Conservation (phyloP, 768 basidiomycete species). For the Pulveroboletus sp. region DNA sequence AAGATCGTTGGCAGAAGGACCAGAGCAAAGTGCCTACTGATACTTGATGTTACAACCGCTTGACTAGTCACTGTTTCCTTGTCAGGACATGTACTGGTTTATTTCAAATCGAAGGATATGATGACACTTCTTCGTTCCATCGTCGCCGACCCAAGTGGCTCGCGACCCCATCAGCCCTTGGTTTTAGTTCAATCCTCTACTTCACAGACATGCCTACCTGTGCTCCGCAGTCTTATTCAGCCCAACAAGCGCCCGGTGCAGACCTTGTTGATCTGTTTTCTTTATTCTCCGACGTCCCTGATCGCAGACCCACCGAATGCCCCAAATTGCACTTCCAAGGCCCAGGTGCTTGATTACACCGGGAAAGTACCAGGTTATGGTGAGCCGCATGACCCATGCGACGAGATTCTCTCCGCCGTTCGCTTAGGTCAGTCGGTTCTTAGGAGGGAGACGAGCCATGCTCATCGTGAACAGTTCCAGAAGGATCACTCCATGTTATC, state of each 20-base stretch:
- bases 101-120: neutral
- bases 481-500: slow-evolving; percentile 54
- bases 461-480: slow-evolving; percentile 31
- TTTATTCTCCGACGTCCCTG: slow-evolving; percentile 50
- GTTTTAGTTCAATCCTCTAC: slow-evolving; percentile 57
- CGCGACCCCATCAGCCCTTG: slow-evolving; percentile 38
- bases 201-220: slow-evolving; percentile 53
- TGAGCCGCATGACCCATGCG: slow-evolving; percentile 33
- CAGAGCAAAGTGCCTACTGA: slow-evolving; percentile 9
- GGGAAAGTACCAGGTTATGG: slow-evolving; percentile 51
- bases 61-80: neutral
- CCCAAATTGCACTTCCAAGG: slow-evolving; percentile 21
- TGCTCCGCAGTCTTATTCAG: slow-evolving; percentile 47
- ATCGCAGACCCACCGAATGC: slow-evolving; percentile 30
- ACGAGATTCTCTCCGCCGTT: slow-evolving; percentile 40
- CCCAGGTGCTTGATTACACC: slow-evolving; percentile 49
- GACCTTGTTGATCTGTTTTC: slow-evolving; percentile 53
- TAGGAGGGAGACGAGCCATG: neutral
- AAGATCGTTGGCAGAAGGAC: slow-evolving; percentile 42
- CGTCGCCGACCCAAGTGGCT: slow-evolving; percentile 21
- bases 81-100: too few relatives aligned
- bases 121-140: slow-evolving; percentile 31
- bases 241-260: slow-evolving; percentile 16
- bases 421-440: slow-evolving; percentile 32
- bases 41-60: slow-evolving; percentile 7